phyloP scores from a whole-genome alignment of 768 basidiomycete genomes.

The Astraeus odoratus region DNA sequence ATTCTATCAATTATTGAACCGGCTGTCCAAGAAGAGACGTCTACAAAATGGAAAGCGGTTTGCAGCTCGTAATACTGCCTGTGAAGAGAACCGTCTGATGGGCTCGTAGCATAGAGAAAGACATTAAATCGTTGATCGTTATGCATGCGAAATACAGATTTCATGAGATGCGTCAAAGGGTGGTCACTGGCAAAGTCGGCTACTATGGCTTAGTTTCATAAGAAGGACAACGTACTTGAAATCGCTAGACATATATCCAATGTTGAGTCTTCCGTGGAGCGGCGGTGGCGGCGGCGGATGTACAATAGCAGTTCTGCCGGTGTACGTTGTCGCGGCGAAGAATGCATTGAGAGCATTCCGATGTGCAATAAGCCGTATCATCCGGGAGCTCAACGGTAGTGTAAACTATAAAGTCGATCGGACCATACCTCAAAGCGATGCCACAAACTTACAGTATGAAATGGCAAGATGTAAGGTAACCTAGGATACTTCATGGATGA shows the following conservation, averaged over 20 bases:
- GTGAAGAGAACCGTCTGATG: conserved; percentile 39
- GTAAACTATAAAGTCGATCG: conserved; percentile 32
- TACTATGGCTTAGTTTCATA: neutral
- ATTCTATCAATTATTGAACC: conserved; percentile 34
- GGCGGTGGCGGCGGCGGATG: conserved; percentile 39
- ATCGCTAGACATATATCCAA: conserved; percentile 45
- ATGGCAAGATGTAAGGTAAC: conserved; percentile 39
- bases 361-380: conserved; percentile 40
- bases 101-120: conserved; percentile 42
- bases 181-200: conserved; percentile 32
- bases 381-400: conserved; percentile 34
- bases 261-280: conserved; percentile 31
- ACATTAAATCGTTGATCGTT: conserved; percentile 33
- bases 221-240: conserved; percentile 29
- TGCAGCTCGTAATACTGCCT: conserved; percentile 36
- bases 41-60: conserved; percentile 31
- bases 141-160: conserved; percentile 41
- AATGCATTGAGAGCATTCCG: conserved; percentile 41
- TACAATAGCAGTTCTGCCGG: conserved; percentile 20
- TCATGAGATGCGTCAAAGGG: conserved; percentile 47
- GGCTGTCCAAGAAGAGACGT: conserved; percentile 35
- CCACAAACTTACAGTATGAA: conserved; percentile 35
- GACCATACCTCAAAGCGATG: neutral
- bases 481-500: conserved; percentile 22
- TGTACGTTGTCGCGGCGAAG: conserved; percentile 33